phyloP scores from a whole-genome alignment of 1,284 basidiomycete species.

The Wallemia hederae region DNA sequence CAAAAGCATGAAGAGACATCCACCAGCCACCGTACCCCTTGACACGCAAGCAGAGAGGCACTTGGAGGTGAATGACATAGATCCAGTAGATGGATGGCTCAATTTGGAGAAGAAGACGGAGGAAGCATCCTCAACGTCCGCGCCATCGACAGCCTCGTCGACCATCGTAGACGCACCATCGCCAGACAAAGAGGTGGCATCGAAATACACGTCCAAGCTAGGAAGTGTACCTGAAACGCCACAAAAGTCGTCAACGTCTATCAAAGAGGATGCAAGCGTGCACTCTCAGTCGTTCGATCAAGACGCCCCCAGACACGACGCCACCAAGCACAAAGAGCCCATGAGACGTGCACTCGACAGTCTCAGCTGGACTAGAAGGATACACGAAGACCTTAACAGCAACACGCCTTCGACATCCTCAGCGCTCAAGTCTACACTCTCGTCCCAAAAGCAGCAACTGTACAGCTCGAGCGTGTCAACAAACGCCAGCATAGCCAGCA shows the following conservation, averaged over 20 bases:
- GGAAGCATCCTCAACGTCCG: not conserved
- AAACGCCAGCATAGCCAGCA: conserved; percentile 39
- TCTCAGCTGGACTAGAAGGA: conserved; percentile 6
- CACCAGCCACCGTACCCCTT: conserved; percentile 58
- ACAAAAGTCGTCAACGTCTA: not conserved
- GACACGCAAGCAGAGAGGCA: conserved; percentile 57
- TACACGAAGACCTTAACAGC: conserved; percentile 5
- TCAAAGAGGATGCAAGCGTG: not conserved
- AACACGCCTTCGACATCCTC: conserved; percentile 12
- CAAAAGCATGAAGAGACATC: conserved; percentile 54
- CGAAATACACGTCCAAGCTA: not conserved
- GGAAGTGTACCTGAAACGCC: not conserved
- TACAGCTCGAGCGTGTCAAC: conserved; percentile 13
- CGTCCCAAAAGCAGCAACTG: conserved; percentile 14
- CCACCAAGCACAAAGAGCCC: not conserved
- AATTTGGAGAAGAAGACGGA: conserved; percentile 10
- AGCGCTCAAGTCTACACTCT: conserved; percentile 13
- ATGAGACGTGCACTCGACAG: not conserved
- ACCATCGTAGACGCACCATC: not conserved
- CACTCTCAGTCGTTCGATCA: not conserved
- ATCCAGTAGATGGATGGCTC: conserved; percentile 9
- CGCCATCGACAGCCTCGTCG: not conserved
- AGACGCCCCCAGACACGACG: not conserved
- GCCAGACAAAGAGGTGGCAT: not conserved
- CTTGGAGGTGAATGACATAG: conserved; percentile 13